Percentiles rank a stretch among this genome's conserved stretches.
Conservation (phyloP, 257 asterid genomes). For the Solanum paucissectum region DNA sequence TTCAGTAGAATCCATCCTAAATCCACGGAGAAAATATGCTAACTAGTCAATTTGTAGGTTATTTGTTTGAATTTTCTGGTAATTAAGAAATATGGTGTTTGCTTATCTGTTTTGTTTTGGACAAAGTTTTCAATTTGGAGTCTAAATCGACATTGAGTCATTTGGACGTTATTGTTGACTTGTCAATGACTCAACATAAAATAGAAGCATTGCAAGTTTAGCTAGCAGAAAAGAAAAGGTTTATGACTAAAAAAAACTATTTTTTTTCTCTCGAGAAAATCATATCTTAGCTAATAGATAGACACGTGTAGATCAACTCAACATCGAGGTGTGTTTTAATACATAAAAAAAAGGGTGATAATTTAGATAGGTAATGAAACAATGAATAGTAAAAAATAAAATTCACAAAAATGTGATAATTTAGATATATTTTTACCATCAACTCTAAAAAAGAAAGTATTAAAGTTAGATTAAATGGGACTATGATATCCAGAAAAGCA, state of each 20-base stretch:
- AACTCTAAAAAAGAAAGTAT: too few species aligned
- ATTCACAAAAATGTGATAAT: too few species aligned
- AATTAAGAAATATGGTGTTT: not conserved
- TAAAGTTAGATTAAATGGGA: too few species aligned
- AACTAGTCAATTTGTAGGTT: not conserved
- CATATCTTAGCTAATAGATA: not conserved
- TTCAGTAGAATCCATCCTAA: not conserved
- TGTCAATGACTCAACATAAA: not conserved
- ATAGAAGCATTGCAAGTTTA: not conserved
- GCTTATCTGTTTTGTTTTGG: not conserved
- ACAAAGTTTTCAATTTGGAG: not conserved
- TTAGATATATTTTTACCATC: not conserved
- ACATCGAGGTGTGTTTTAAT: not conserved
- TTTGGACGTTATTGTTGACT: not conserved
- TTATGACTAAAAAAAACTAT: not conserved
- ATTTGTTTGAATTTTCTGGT: not conserved
- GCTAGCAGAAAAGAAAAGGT: not conserved
- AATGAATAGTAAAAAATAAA: not conserved
- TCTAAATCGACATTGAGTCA: not conserved
- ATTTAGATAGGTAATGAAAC: not conserved
- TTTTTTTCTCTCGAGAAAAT: not conserved
- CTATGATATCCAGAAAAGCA: not conserved
- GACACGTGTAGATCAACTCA: not conserved
- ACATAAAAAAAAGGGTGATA: not conserved
- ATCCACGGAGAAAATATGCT: not conserved